Evolutionary conservation across 2,329 filamentous ascomycete species (phyloP), one percentile per base, ranked within the genome.

Genomic region (Clarireedia sp.): DNA sequence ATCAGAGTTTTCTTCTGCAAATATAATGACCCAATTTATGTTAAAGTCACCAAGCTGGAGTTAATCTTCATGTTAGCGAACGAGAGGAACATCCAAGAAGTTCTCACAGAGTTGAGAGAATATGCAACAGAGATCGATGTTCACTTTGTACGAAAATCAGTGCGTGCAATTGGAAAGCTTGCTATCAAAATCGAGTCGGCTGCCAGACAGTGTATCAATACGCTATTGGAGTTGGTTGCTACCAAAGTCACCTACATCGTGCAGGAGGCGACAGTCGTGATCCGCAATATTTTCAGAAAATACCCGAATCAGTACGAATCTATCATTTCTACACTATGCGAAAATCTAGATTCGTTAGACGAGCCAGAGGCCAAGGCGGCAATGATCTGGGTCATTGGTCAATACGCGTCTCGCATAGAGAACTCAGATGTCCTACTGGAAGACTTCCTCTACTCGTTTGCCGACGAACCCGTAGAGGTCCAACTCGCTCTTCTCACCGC

Each of bases 1-100:
- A 97, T 99, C 60, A 84, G 94, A 47, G 94, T 99, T 33, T 99
- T 99, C 74, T 99, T 99, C 74, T 99, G 94, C 83, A 99, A 99
- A 78, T 99, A 99, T 74, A 99, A 99, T 70, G 94, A 99, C 68
- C 94, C 94, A 0, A 99, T 99, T 61, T 99, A 97, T 70, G 94
- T 99, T 74, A 99, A 99, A 72, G 94, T 99, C 51, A 99, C 94
- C 16, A 99, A 99, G 73, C 79, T 99, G 49, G 94, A 99, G 73
- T 81, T 99, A 64, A 97, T 99, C 63, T 99, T 99, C 72, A 99
- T 97, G 94, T 80, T 99, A 58, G 94, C 94, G 7, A 96, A 83
- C 36, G 90, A 96, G 72, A 87, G 86, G 66, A 99, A 99, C 69
- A 99, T 99, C 64, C 86, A 90, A 48, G 90, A 97, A 68, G 94